phyloP scores from a whole-genome alignment of 495 filamentous ascomycete species.

The Neurospora sp. region DNA sequence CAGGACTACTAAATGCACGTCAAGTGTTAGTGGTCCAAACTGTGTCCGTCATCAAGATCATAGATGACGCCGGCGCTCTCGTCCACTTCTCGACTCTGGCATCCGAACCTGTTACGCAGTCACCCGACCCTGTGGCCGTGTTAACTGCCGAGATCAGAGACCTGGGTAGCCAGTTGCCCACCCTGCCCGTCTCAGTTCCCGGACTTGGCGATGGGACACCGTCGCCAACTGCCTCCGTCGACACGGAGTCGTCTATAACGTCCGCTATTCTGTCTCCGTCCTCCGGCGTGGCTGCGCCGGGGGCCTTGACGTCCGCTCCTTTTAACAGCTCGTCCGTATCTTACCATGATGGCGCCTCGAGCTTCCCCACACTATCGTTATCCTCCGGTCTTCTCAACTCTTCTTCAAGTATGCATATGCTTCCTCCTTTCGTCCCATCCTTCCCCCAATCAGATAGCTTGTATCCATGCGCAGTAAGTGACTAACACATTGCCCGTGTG shows the following conservation, averaged over 20 bases:
- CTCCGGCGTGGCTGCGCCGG: constrained; percentile 4
- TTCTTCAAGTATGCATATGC: constrained; percentile 26
- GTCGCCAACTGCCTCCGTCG: constrained; percentile 13
- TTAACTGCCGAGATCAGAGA: constrained; percentile 11
- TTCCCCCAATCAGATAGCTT: background rate
- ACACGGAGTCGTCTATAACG: constrained; percentile 5
- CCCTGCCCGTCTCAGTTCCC: constrained; percentile 12
- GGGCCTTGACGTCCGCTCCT: constrained; percentile 40
- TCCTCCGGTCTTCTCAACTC: constrained; percentile 28
- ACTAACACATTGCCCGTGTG: constrained; percentile 4
- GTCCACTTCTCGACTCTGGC: constrained; percentile 27
- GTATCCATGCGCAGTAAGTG: background rate
- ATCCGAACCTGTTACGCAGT: constrained; percentile 11
- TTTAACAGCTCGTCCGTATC: constrained; percentile 27
- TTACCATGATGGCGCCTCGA: background rate
- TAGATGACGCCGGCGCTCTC: constrained; percentile 36
- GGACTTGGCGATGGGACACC: constrained; percentile 17
- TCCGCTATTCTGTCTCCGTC: constrained; percentile 9
- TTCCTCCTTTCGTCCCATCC: background rate
- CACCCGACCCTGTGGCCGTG: constrained; percentile 8
- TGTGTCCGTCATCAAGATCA: constrained; percentile 39
- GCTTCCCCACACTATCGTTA: constrained; percentile 31
- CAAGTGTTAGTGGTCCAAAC: constrained; percentile 37
- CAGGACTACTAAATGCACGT: constrained; percentile 21
- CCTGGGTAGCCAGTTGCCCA: constrained; percentile 15